A percentile compares a stretch with the other conserved stretches of the same genome.
Evolutionary conservation across 768 basidiomycete genomes (phyloP).

Genomic region (Russula dissimulans): DNA sequence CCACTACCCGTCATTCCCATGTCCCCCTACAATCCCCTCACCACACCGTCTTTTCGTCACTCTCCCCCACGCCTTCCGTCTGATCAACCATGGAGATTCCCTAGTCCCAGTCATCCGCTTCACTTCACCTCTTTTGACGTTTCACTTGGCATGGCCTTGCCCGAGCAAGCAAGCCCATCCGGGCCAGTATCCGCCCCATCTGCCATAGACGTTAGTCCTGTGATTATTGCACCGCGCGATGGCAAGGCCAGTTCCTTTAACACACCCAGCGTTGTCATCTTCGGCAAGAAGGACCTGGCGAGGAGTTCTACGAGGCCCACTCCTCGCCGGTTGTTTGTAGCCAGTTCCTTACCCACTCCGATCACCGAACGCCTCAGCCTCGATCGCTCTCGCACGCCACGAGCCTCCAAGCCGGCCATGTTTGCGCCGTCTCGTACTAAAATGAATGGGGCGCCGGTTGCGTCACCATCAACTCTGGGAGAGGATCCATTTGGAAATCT

Average conservation of each 20-base stretch:
- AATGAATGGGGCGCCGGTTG: slow-evolving; percentile 2
- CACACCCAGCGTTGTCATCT: slow-evolving; percentile 21
- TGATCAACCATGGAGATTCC: slow-evolving; percentile 75
- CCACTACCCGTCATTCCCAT: slow-evolving; percentile 36
- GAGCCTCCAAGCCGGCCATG: slow-evolving; percentile 12
- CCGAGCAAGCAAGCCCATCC: slow-evolving; percentile 40
- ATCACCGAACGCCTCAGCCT: slow-evolving; percentile 26
- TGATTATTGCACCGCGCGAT: slow-evolving; percentile 25
- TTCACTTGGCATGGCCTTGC: slow-evolving; percentile 54
- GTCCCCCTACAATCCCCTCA: slow-evolving; percentile 68
- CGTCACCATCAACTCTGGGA: slow-evolving; percentile 2
- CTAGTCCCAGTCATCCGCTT: slow-evolving; percentile 70
- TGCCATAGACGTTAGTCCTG: slow-evolving; percentile 30
- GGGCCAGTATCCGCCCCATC: slow-evolving; percentile 19
- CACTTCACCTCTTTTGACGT: slow-evolving; percentile 57
- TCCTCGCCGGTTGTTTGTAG: slow-evolving; percentile 33
- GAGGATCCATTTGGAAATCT: slow-evolving; percentile 18
- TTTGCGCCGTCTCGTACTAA: slow-evolving; percentile 17
- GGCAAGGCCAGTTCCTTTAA: slow-evolving; percentile 35
- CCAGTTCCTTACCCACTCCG: slow-evolving; percentile 28
- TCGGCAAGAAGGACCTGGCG: slow-evolving; percentile 19
- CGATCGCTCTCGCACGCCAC: slow-evolving; percentile 12
- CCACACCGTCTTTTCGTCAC: slow-evolving; percentile 71
- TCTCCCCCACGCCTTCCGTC: slow-evolving; percentile 66
- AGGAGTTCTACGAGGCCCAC: slow-evolving; percentile 23